Base-by-base conservation (phyloP, 108 stramenopile species). In the Pinguiococcus pyrenoidosus region DNA sequence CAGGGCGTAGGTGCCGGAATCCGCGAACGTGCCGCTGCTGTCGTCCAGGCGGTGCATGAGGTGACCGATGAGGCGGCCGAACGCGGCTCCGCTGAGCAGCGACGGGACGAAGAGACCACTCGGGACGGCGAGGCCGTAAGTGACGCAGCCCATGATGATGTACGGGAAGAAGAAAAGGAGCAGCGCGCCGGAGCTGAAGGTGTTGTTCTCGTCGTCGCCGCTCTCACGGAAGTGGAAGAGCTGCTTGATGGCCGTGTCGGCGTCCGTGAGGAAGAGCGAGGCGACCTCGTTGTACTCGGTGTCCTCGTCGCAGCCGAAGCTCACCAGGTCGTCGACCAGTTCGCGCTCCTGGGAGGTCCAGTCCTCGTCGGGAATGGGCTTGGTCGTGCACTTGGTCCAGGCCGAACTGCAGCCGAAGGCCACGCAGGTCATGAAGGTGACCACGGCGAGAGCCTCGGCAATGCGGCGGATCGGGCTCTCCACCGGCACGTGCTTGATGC, bases 211-310 rank as follows among this genome's bases (percentile, higher is more conserved):
- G 36, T 73, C 71, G 32, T 52, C 33, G 4, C 91, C 91, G 8
- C 79, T 81, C 68, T 93, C 91, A 21, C 91, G 81, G 62, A 94
- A 94, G 54, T 94, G 92, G 67, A 89, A 94, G 12, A 90, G 71
- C 66, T 94, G 92, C 39, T 86, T 80, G 64, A 95, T 95, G 38
- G 92, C 87, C 25, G 80, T 77, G 68, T 95, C 92, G 9, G 87
- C 77, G 45, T 89, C 88, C 10, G 84, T 80, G 42, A 95, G 80
- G 59, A 84, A 88, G 25, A 95, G 77, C 44, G 77, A 79, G 13
- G 89, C 92, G 24, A 95, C 86, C 68, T 95, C 87, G 49, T 95
- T 91, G 82, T 95, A 95, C 44, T 89, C 79, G 49, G 81, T 87
- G 5, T 80, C 82, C 5, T 77, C 74, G 23, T 77, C 59, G 56